Evolutionary conservation across 176 grass and related monocot species (phyloP), one percentile per base, ranked within the genome.

Genomic region (Ampelocalamus luodianensis): DNA sequence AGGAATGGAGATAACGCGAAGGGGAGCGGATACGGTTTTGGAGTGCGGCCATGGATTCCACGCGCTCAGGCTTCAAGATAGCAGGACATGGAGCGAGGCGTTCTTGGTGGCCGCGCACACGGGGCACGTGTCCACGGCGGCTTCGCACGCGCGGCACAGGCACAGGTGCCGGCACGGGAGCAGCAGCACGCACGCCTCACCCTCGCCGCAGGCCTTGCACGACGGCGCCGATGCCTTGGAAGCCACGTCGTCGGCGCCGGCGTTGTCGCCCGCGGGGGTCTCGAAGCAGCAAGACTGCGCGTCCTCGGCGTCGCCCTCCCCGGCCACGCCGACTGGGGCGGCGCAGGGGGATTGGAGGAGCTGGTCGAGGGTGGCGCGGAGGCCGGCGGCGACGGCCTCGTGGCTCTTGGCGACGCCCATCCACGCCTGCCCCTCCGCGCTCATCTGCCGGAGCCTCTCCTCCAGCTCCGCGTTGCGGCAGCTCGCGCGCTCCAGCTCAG

Each of bases 151-250:
- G 60, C 45, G 42, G 82, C 93, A 94, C 42, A 92, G 43, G 90
- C 82, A 88, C 10, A 94, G 82, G 79, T 94, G 93, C 37, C 87
- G 54, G 72, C 93, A 94, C 13, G 93, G 90, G 11, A 94, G 78
- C 78, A 94, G 49, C 51, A 94, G 45, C 38, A 92, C 90, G 78
- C 61, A 76, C 12, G 71, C 92, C 24, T 88, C 82, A 2, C 76
- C 49, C 37, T 15, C 81, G 46, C 65, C 44, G 61, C 92, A 94
- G 3, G 38, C 16, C 83, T 65, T 77, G 81, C 92, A 94, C 9
- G 17, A 8, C 38, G n/a, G n/a, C 65, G 32, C n/a, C 32, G 17
- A 23, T 5, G 42, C 38, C 14, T 50, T 62, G 18, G 79, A 50
- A 8, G 51, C 42, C 8, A 39, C 55, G 64, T 26, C 63, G 29